A percentile compares a stretch with the other conserved stretches of the same genome.
These are phyloP conservation scores for Neostapfia colusana DNA, from an alignment of 176 grass and related monocot genomes.

Conservation along the genomic window DNA sequence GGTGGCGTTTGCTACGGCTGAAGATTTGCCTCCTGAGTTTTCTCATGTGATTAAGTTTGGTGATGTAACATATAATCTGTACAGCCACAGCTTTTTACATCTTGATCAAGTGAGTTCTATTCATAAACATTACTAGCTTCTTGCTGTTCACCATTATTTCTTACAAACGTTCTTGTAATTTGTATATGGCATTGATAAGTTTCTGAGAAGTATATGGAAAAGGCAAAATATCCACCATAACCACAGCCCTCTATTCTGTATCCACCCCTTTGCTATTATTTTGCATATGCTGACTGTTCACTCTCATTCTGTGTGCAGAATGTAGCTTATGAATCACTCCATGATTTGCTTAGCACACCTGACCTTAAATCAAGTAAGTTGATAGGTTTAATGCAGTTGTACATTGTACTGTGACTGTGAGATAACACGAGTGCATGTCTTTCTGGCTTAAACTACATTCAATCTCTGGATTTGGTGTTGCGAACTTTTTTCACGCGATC, in stretches of 20 bases:
- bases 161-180: constrained; percentile 6
- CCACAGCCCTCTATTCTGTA: neutral
- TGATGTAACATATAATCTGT: constrained; percentile 73
- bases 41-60: constrained; percentile 66
- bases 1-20: constrained; percentile 69
- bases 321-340: constrained; percentile 85
- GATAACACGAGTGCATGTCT: neutral
- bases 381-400: constrained; percentile 8
- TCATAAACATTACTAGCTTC: constrained; percentile 23
- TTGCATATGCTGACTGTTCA: constrained; percentile 32
- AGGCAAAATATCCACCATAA: neutral
- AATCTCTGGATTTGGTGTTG: constrained; percentile 8
- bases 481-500: neutral
- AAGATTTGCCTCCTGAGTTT: constrained; percentile 58
- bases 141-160: neutral
- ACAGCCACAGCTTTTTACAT: constrained; percentile 84
- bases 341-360: constrained; percentile 58
- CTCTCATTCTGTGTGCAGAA: constrained; percentile 52
- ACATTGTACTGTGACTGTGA: neutral
- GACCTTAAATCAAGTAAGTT: constrained; percentile 63
- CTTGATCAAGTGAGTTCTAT: constrained; percentile 73
- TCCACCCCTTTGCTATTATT: constrained; percentile 5
- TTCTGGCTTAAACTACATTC: neutral
- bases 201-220: constrained; percentile 5
- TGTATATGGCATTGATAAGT: neutral